Conservation (phyloP, 805 yeast genomes). For the Starmerella apicola region DNA sequence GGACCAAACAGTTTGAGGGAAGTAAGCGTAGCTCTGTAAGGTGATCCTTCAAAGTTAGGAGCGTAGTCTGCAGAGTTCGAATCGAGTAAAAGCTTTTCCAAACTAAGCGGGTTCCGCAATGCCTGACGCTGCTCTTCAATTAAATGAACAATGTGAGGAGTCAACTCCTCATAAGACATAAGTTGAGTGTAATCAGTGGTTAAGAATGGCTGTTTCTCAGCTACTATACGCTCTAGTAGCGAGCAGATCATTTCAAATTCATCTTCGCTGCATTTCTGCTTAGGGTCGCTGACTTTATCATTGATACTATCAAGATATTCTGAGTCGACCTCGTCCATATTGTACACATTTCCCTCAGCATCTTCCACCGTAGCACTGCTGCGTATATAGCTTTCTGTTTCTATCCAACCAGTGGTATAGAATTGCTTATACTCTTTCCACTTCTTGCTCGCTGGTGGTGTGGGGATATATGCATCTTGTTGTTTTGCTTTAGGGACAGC, state of each 20-base stretch:
- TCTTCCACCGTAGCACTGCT: constrained; percentile 95
- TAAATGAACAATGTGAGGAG: constrained; percentile 31
- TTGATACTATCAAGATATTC: constrained; percentile 41
- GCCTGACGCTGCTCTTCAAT: constrained; percentile 27
- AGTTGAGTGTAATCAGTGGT: constrained; percentile 74
- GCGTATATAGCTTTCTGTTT: constrained; percentile 71
- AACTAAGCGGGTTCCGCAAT: constrained; percentile 41
- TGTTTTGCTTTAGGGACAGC: constrained; percentile 35
- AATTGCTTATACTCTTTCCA: constrained; percentile 68
- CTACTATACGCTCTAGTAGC: constrained; percentile 58
- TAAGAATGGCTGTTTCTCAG: constrained; percentile 77
- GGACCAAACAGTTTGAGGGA: constrained; percentile 42
- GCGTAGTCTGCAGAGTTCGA: constrained; percentile 20
- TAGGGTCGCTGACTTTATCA: constrained; percentile 14
- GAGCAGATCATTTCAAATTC: constrained; percentile 76
- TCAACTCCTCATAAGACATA: constrained; percentile 55
- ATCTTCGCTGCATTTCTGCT: constrained; percentile 48
- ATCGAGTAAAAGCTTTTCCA: constrained; percentile 24
- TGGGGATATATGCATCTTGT: constrained; percentile 63
- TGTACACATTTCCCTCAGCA: constrained; percentile 71
- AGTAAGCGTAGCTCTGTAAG: constrained; percentile 18
- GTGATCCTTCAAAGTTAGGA: constrained; percentile 14
- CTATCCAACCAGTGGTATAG: constrained; percentile 53
- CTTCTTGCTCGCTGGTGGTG: constrained; percentile 81
- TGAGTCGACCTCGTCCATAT: constrained; percentile 83